These are phyloP conservation scores for Prunus armeniaca DNA, from an alignment of 306 rosid species.

Conservation along the genomic window DNA sequence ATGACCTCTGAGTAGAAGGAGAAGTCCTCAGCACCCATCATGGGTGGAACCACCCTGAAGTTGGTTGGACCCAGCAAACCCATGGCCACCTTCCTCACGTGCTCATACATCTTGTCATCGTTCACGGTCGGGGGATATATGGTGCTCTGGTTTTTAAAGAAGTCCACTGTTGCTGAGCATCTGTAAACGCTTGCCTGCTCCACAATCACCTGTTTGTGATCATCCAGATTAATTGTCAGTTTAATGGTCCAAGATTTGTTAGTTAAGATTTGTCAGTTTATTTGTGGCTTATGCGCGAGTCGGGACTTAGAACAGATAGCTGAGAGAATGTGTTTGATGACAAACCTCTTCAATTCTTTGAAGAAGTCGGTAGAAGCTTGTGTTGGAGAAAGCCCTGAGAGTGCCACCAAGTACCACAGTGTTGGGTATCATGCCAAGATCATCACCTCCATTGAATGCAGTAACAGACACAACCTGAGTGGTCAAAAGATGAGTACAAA, in stretches of 20 bases:
- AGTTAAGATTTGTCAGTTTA: too few relatives aligned
- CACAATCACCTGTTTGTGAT: constrained; percentile 65
- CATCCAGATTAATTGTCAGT: not conserved
- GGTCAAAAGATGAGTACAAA: not conserved
- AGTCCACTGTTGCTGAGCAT: constrained; percentile 77
- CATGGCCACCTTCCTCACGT: constrained; percentile 71
- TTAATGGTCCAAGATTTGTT: not conserved
- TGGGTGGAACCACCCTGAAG: constrained; percentile 77
- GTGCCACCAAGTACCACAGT: constrained; percentile 81
- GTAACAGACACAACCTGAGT: constrained; percentile 84
- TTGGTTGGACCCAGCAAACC: constrained; percentile 63
- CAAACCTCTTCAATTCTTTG: constrained; percentile 79
- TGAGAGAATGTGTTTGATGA: not conserved
- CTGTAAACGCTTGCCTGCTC: constrained; percentile 80
- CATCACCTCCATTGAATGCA: constrained; percentile 72
- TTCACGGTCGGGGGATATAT: constrained; percentile 93
- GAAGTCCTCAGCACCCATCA: constrained; percentile 99
- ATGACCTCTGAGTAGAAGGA: constrained; percentile 70
- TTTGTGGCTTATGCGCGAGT: too few relatives aligned
- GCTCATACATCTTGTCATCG: constrained; percentile 81
- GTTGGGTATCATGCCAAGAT: constrained; percentile 67
- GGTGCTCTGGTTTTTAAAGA: constrained; percentile 68
- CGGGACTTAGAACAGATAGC: too few relatives aligned
- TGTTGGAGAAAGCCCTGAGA: constrained; percentile 87
- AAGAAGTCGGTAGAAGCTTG: constrained; percentile 74